These are phyloP conservation scores for Cercospora sp. DNA, from an alignment of 2,329 filamentous ascomycete genomes.

Conservation along the genomic window DNA sequence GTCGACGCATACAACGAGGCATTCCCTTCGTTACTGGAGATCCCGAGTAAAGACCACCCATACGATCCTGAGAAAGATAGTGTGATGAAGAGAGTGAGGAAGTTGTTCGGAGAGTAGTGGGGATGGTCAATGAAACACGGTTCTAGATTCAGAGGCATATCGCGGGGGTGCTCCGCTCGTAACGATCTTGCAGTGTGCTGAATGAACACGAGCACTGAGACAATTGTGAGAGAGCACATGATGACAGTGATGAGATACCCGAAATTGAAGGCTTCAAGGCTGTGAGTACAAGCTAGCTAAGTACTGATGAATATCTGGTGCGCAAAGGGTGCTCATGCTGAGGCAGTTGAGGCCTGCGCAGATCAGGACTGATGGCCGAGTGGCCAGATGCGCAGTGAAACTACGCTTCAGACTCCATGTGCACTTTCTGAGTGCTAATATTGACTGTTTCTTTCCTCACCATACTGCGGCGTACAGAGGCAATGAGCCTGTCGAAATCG, in stretches of 20 bases:
- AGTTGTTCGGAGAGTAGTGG: slow-evolving; percentile 66
- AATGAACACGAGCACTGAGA: too few species aligned
- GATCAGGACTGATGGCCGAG: background rate
- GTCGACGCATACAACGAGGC: slow-evolving; percentile 91
- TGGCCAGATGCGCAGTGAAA: background rate
- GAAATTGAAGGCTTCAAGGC: background rate
- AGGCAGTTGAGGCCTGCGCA: background rate
- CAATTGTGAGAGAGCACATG: background rate
- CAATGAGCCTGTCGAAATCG: background rate
- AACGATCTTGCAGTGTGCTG: too few species aligned
- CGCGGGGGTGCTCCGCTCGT: too few species aligned
- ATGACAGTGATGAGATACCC: background rate
- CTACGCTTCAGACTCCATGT: background rate
- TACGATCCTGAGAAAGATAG: slow-evolving; percentile 99
- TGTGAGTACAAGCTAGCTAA: background rate
- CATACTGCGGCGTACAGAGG: background rate
- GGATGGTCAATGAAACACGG: background rate
- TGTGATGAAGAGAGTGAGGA: slow-evolving; percentile 81
- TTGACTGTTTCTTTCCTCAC: background rate
- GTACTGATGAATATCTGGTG: background rate
- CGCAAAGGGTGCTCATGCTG: background rate
- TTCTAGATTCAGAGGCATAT: background rate
- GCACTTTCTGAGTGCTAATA: too few species aligned
- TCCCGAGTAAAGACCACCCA: slow-evolving; percentile 97
- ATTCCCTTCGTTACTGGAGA: slow-evolving; percentile 94